phyloP scores from a whole-genome alignment of 2,329 filamentous ascomycete genomes.

The Metarhizium rileyi region DNA sequence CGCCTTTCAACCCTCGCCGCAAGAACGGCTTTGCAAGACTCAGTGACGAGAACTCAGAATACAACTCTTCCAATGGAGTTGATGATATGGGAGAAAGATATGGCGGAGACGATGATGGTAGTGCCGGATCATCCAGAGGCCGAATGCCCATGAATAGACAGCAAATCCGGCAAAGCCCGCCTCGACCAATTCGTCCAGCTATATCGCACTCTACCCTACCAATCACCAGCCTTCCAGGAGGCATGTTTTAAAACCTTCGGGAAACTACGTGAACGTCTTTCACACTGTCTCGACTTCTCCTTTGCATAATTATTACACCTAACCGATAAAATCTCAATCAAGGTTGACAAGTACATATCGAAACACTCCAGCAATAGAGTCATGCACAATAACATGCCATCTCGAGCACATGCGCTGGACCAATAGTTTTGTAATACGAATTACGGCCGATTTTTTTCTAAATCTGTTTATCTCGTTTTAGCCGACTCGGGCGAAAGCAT shows the following conservation, averaged over 20 bases:
- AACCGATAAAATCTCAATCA: background rate
- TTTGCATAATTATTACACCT: background rate
- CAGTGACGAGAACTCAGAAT: slow-evolving; percentile 21
- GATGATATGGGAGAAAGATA: slow-evolving; percentile 2
- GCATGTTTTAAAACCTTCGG: slow-evolving; percentile 31
- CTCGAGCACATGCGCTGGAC: background rate
- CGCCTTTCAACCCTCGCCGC: slow-evolving; percentile 49
- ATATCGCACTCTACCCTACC: slow-evolving; percentile 15
- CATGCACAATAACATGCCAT: background rate
- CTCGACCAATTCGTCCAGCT: background rate
- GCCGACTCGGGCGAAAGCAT: slow-evolving; percentile 1
- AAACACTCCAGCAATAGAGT: background rate
- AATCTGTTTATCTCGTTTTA: too few species aligned
- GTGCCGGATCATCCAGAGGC: slow-evolving; percentile 1
- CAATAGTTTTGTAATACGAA: slow-evolving; percentile 5
- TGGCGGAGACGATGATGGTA: background rate
- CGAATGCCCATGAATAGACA: background rate
- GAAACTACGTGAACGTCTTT: background rate
- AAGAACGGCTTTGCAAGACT: slow-evolving; percentile 30
- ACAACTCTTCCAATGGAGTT: background rate
- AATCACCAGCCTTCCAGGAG: slow-evolving; percentile 28
- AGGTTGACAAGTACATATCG: background rate
- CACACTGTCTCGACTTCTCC: background rate
- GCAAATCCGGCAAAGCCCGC: slow-evolving; percentile 1
- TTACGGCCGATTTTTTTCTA: slow-evolving; percentile 5